These are phyloP conservation scores for Aspergillus funiculosus DNA, from an alignment of 495 filamentous ascomycete species.

Conservation along the genomic window DNA sequence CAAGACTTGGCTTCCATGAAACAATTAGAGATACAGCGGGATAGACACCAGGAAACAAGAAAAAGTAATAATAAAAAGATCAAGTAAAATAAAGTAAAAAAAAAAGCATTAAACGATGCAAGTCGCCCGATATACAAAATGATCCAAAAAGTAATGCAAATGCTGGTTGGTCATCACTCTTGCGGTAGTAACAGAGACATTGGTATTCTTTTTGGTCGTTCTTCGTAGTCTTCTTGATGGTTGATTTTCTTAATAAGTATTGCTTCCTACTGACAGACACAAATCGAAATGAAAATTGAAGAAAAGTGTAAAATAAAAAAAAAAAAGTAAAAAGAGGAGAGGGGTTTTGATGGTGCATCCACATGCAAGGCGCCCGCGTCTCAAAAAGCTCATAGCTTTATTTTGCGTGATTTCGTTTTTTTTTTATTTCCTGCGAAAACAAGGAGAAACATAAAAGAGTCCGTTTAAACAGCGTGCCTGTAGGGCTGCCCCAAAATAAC, in stretches of 20 bases:
- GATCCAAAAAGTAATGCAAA: slow-evolving; percentile 40
- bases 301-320: slow-evolving; percentile 23
- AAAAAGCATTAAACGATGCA: slow-evolving; percentile 36
- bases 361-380: slow-evolving; percentile 40
- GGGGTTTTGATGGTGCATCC: slow-evolving; percentile 26
- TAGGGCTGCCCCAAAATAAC: slow-evolving; percentile 47
- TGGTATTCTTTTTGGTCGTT: slow-evolving; percentile 31
- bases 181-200: slow-evolving; percentile 29
- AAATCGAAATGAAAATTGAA: slow-evolving; percentile 25
- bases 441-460: slow-evolving; percentile 28
- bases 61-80: slow-evolving; percentile 4
- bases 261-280: slow-evolving; percentile 20
- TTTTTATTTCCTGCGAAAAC: slow-evolving; percentile 20
- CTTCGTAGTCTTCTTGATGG: slow-evolving; percentile 20
- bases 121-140: slow-evolving; percentile 39
- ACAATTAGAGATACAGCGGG: slow-evolving; percentile 11
- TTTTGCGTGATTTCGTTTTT: slow-evolving; percentile 20
- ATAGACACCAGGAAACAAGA: background rate
- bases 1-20: background rate
- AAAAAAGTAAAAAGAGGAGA: slow-evolving; percentile 25
- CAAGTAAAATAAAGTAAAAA: slow-evolving; percentile 9
- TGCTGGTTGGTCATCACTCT: slow-evolving; percentile 44
- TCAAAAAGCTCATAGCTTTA: slow-evolving; percentile 22
- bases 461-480: slow-evolving; percentile 35
- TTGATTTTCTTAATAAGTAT: slow-evolving; percentile 13